Base-by-base conservation (phyloP, 495 filamentous ascomycete genomes). In the Tetracladium setigerum region DNA sequence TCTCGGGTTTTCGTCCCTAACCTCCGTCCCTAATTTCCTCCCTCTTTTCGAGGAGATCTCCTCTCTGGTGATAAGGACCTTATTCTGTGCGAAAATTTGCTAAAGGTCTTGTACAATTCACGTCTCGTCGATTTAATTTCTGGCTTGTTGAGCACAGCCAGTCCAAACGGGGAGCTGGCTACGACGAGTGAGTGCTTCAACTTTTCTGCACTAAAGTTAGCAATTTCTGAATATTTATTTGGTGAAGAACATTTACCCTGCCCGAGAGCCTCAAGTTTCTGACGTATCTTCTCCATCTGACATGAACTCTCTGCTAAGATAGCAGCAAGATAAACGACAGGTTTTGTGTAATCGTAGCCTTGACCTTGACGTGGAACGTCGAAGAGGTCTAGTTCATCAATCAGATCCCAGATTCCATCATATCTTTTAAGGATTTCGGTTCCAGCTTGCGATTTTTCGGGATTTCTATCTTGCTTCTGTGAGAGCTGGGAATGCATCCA, bases 51-150 rank as follows among this genome's bases (percentile, higher is more conserved):
- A 44, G 40, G 41, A 22, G 40, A 38, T 50, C 40, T 44, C 39
- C 44, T 50, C 33, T 30, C 7, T 30, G 47, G 47, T 50, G 47
- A 50, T 36, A 50, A 38, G 32, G 47, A 50, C 41, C 47, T 30
- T 22, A 50, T 38, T 50, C 30, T 44, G 33, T 50, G 47, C 41
- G 30, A 38, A 22, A 50, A 35, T 41, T 38, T 50, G 40, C 47
- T 34, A 16, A 50, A 39, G 22, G 47, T 44, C 5, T 44, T 38
- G 16, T 50, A 50, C 31, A 50, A 33, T 33, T 41, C 40, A 30
- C 17, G 40, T 50, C 47, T 39, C 41, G 38, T 44, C 37, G 47
- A 44, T 44, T 50, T 50, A 32, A 44, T 44, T 32, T 50, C 47
- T 8, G 47, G 47, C 31, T 50, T 30, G 38, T 50, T 44, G 31